Percentiles rank a stretch among this genome's conserved stretches.
Evolutionary conservation across 169 alveolate species (phyloP).

Genomic region (Plasmodium gallinaceum): DNA sequence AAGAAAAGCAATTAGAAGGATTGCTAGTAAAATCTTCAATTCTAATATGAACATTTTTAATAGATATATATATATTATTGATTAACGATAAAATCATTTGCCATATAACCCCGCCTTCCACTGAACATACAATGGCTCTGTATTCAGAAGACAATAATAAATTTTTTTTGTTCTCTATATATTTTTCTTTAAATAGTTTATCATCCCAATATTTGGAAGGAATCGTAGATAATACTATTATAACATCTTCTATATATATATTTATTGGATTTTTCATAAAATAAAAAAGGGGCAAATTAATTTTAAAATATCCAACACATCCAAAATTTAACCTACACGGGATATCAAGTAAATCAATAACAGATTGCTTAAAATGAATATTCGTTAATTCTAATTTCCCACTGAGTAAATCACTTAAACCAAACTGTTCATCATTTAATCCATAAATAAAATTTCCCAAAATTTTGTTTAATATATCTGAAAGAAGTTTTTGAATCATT

Average conservation of each 20-base stretch:
- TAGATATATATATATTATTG: constrained; percentile 66
- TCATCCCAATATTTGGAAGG: constrained; percentile 76
- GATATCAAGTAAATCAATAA: constrained; percentile 63
- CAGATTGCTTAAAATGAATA: constrained; percentile 62
- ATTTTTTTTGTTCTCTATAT: constrained; percentile 69
- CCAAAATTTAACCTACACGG: constrained; percentile 77
- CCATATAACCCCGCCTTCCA: constrained; percentile 78
- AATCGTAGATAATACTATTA: constrained; percentile 65
- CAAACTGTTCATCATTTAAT: constrained; percentile 52
- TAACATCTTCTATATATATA: constrained; percentile 76
- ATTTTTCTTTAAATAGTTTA: constrained; percentile 75
- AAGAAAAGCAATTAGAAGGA: constrained; percentile 67
- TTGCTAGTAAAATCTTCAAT: constrained; percentile 74
- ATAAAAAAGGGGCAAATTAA: constrained; percentile 75
- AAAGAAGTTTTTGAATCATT: constrained; percentile 70
- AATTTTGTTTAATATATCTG: constrained; percentile 57
- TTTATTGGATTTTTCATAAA: constrained; percentile 75
- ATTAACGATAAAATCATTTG: constrained; percentile 73
- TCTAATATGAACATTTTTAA: constrained; percentile 74
- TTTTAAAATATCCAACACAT: constrained; percentile 74
- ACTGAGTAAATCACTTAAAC: constrained; percentile 60
- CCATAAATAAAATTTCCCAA: constrained; percentile 76
- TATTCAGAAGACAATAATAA: constrained; percentile 69
- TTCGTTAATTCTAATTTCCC: constrained; percentile 76
- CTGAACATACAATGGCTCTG: constrained; percentile 69